Conservation (phyloP, 1,284 basidiomycete genomes). For the Rhodotorula glutinis region DNA sequence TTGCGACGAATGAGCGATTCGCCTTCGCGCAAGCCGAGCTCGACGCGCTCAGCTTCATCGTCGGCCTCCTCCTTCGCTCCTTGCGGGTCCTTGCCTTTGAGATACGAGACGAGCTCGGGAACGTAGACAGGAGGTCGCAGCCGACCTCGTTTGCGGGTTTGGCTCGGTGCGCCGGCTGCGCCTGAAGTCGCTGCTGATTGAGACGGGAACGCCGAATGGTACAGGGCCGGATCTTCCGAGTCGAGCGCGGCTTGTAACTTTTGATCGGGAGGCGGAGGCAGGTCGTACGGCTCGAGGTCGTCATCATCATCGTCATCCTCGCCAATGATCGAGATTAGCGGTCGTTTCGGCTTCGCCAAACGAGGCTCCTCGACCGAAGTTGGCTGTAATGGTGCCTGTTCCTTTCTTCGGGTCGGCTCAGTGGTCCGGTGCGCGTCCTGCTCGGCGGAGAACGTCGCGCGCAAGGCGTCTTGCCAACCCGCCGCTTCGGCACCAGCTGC, state of each 20-base stretch:
- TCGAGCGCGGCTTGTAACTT: conserved; percentile 15
- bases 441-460: neutral
- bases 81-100: conserved; percentile 41
- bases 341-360: conserved; percentile 1
- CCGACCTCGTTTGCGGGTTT: conserved; percentile 38
- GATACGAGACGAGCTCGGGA: conserved; percentile 46
- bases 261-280: conserved; percentile 23
- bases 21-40: conserved; percentile 71
- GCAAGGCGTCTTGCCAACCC: conserved; percentile 12
- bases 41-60: conserved; percentile 68
- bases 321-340: conserved; percentile 35
- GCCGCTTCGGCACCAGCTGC: conserved; percentile 31
- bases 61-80: conserved; percentile 59
- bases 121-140: conserved; percentile 48
- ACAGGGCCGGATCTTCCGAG: conserved; percentile 32
- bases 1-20: conserved; percentile 80
- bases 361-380: conserved; percentile 13
- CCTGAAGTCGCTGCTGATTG: neutral
- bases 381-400: conserved; percentile 2
- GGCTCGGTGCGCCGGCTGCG: conserved; percentile 3
- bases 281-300: conserved; percentile 34
- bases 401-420: neutral
- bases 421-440: fast-evolving
- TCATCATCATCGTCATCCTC: conserved; percentile 33
- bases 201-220: conserved; percentile 32